Evolutionary conservation across 1,284 basidiomycete genomes (phyloP).

Genomic region (Naganishia liquefaciens): DNA sequence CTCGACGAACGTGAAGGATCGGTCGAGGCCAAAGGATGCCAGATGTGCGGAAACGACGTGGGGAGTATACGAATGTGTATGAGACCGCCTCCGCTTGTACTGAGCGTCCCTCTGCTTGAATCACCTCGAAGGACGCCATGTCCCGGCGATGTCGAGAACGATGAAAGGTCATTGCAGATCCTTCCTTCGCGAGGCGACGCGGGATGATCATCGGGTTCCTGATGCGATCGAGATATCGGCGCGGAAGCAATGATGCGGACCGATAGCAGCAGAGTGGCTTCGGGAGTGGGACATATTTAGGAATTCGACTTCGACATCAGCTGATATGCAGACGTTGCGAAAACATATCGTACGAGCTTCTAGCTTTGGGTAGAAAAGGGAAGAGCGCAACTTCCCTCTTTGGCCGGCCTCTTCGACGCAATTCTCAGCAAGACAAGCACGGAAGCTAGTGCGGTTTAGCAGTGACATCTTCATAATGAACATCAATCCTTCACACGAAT

Average conservation of each 20-base stretch:
- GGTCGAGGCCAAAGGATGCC: neutral
- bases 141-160: neutral
- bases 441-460: neutral
- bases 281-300: neutral
- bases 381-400: too few species aligned
- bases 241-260: neutral
- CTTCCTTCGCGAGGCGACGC: neutral
- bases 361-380: too few species aligned
- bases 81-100: neutral
- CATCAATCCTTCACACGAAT: slow-evolving; percentile 57
- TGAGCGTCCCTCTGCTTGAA: too few species aligned
- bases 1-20: slow-evolving; percentile 10
- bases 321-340: neutral
- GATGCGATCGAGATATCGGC: slow-evolving; percentile 5
- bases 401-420: neutral
- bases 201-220: neutral
- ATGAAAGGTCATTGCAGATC: slow-evolving; percentile 1
- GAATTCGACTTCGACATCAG: neutral
- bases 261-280: neutral
- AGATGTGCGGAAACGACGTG: neutral
- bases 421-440: neutral
- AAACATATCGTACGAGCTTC: neutral
- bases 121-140: too few species aligned
- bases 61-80: neutral
- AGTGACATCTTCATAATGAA: neutral